Base-by-base conservation (phyloP, 768 basidiomycete genomes). In the Lactarius vividus region DNA sequence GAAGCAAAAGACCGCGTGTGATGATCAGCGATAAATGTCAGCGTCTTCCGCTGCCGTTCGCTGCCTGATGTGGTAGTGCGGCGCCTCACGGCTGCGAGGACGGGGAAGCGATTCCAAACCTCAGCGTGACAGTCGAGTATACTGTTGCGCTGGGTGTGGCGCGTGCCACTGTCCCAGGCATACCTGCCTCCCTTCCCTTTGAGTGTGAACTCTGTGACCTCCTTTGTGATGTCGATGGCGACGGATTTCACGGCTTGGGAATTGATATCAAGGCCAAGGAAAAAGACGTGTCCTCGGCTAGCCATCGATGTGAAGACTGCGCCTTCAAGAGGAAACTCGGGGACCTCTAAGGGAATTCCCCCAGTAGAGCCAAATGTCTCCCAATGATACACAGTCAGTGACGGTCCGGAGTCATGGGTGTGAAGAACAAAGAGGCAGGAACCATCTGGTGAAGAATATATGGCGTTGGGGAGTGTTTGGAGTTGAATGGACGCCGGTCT, bases 191-290 rank as follows among this genome's bases (percentile, higher is more conserved):
- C 81, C 40, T 77, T 81, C 64, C 81, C 79, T 63, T 78, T 77
- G 76, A 88, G 86, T 59, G 77, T 79, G 64, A 84, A 86, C 62
- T 86, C 83, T 1, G 86, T 85, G 9, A 78, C 73, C 62, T 83
- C 84, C 58, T 80, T 81, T 4, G 83, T 84, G 67, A 88, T 85
- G 40, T 82, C 78, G 57, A 88, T 70, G 0, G 76, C 79, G 20
- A 82, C 44, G 0, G 86, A 88, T n/a, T 68, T 71, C 58, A 79
- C 80, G 20, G 63, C 57, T 3, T 71, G 75, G 1, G 72, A 33
- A 4, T 72, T 39, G 9, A 72, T 65, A 59, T 84, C 78, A 4
- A 87, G 72, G 10, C 69, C 68, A 4, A 86, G 28, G 9, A 84
- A 61, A 69, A 86, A 81, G 3, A 82, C 76, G 44, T 75, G 76